Evolutionary conservation across 108 stramenopile species (phyloP), one percentile per base, ranked within the genome.

Genomic region (Licmophora abbreviata): DNA sequence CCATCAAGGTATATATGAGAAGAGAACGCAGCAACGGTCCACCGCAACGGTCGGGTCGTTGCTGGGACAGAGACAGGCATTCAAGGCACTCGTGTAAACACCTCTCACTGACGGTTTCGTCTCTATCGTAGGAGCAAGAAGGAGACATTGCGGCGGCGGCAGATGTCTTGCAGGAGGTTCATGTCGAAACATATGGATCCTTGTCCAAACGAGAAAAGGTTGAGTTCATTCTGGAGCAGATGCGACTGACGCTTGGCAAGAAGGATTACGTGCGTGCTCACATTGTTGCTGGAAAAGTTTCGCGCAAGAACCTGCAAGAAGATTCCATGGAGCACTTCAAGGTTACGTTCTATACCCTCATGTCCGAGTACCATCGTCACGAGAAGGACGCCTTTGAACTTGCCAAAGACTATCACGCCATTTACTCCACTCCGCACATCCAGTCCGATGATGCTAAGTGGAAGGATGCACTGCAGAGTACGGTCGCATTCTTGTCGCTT

Each of bases 181-280:
- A 96, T 50, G 99, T 98, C 1, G 99, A 99, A 77, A 99, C 99
- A 5, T 97, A 96, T 59, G 99, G 96, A 26, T 79, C 89, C 12
- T 67, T 99, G 28, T 86, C 83, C 44, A 96, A 94, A 69, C 67
- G 86, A 28, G 97, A 99, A 71, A 99, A 99, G 75, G 81, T 95
- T 4, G 97, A 99, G 55, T 99, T 93, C 70, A 95, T 99, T 55
- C 76, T 98, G 29, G 95, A 99, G 69, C 98, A 99, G 73, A 90
- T 97, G 79, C 76, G 99, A 6, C 64, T 99, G 11, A 94, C 88
- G 12, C 79, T 97, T 36, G 74, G 63, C 32, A 93, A 92, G 74
- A 73, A 94, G 45, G 99, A 99, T 71, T 97, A 76, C 59, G 81
- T 99, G 24, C 76, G 98, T 20, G 88, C 94, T 7, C 63, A 72